These are phyloP conservation scores for Canariomyces notabilis DNA, from an alignment of 2,329 filamentous ascomycete genomes.

Conservation along the genomic window DNA sequence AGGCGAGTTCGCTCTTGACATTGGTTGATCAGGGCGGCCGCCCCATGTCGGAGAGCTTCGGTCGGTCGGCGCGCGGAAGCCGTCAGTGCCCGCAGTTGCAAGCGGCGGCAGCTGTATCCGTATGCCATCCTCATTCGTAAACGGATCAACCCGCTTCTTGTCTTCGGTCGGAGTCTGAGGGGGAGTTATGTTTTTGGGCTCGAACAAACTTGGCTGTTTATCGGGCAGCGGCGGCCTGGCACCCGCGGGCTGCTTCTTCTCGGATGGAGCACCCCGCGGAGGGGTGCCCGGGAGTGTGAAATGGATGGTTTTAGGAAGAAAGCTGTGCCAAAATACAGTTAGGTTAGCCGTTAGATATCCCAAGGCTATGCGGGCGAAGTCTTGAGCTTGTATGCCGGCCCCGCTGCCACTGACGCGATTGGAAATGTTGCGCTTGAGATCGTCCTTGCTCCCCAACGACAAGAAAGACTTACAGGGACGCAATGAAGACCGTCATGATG, in stretches of 20 bases:
- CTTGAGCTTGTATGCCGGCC: neutral
- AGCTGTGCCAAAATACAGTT: slow-evolving; percentile 49
- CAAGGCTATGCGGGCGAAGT: neutral
- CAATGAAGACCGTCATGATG: slow-evolving; percentile 49
- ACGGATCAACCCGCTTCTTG: slow-evolving; percentile 41
- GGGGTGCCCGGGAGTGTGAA: slow-evolving; percentile 64
- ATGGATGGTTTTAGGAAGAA: slow-evolving; percentile 86
- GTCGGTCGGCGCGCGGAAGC: slow-evolving; percentile 63
- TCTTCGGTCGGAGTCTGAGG: slow-evolving; percentile 53
- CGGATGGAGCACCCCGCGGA: slow-evolving; percentile 33
- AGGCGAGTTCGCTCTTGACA: slow-evolving; percentile 66
- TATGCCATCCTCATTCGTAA: slow-evolving; percentile 54
- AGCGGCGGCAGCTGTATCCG: slow-evolving; percentile 49
- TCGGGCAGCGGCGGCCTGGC: slow-evolving; percentile 24
- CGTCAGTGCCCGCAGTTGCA: slow-evolving; percentile 32
- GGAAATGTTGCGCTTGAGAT: too few relatives aligned
- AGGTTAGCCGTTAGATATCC: neutral
- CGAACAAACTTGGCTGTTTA: slow-evolving; percentile 50
- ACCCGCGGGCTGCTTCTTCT: slow-evolving; percentile 24
- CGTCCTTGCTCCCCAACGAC: too few relatives aligned
- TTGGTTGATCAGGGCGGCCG: slow-evolving; percentile 68
- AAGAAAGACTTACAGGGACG: slow-evolving; percentile 33
- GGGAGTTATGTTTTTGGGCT: slow-evolving; percentile 42
- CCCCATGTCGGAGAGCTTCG: slow-evolving; percentile 76
- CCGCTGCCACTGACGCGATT: slow-evolving; percentile 3